These are phyloP conservation scores for Orbilia quercus DNA, from an alignment of 2,329 filamentous ascomycete genomes.

Conservation along the genomic window DNA sequence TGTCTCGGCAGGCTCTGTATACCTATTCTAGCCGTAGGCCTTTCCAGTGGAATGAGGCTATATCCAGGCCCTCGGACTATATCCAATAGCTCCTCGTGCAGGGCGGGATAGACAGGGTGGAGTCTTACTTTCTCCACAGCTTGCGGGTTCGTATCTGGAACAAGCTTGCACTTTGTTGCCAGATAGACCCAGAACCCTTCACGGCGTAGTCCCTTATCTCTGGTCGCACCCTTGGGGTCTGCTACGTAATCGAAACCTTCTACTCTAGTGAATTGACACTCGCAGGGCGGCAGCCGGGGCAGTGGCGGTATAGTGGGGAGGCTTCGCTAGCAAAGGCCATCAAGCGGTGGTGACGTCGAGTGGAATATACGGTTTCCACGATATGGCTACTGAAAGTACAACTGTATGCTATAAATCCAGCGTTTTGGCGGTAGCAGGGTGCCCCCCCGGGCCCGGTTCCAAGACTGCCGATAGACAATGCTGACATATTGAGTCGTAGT, in stretches of 20 bases:
- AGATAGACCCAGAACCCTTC: slow-evolving; percentile 37
- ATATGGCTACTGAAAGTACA: slow-evolving; percentile 3
- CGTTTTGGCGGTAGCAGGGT: not conserved
- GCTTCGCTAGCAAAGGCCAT: not conserved
- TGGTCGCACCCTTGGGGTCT: not conserved
- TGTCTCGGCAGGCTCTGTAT: slow-evolving; percentile 26
- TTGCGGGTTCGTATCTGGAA: not conserved
- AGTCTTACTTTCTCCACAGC: slow-evolving; percentile 12
- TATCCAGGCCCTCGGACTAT: slow-evolving; percentile 18
- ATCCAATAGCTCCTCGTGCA: slow-evolving; percentile 4
- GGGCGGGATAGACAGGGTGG: slow-evolving; percentile 6
- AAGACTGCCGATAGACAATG: slow-evolving; percentile 28
- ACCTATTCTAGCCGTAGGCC: not conserved
- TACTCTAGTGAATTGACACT: slow-evolving; percentile 38
- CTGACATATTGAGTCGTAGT: slow-evolving; percentile 29
- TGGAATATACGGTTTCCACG: too few relatives aligned
- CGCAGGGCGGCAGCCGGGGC: slow-evolving; percentile 8
- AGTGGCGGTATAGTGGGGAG: slow-evolving; percentile 1
- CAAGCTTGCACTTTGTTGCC: slow-evolving; percentile 20
- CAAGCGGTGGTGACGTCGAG: too few relatives aligned
- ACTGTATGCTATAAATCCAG: slow-evolving; percentile 15
- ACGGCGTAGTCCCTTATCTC: not conserved
- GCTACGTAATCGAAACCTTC: slow-evolving; percentile 34
- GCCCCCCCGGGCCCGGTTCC: too few relatives aligned
- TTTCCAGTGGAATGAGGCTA: slow-evolving; percentile 3